Percentiles rank a stretch among this genome's conserved stretches.
These are phyloP conservation scores for Huntiella abstrusa DNA, from an alignment of 2,329 filamentous ascomycete species.

Conservation along the genomic window DNA sequence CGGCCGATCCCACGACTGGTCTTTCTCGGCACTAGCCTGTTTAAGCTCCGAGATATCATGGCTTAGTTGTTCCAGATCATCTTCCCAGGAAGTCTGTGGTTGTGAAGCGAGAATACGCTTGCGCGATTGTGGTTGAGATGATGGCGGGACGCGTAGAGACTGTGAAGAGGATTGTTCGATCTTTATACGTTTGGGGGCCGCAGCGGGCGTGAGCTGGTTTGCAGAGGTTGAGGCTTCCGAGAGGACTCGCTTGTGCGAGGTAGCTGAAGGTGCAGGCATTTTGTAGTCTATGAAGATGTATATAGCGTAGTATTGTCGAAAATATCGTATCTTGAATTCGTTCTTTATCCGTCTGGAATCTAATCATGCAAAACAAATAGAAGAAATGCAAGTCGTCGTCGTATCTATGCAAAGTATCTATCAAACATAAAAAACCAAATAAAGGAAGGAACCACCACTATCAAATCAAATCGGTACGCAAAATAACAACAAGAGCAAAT, in stretches of 20 bases:
- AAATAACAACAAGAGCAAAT: too few species aligned
- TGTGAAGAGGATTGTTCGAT: conserved; percentile 2
- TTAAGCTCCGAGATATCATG: conserved; percentile 80
- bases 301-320: not conserved
- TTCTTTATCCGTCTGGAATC: too few species aligned
- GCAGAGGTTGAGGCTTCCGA: not conserved
- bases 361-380: too few species aligned
- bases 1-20: conserved; percentile 71
- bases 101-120: conserved; percentile 55
- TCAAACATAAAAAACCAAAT: too few species aligned
- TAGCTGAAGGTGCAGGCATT: not conserved
- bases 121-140: conserved; percentile 31
- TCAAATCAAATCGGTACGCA: too few species aligned
- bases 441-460: too few species aligned
- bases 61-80: conserved; percentile 85
- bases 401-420: too few species aligned
- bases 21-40: conserved; percentile 73
- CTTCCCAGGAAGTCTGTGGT: conserved; percentile 80
- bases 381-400: too few species aligned
- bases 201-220: not conserved
- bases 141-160: conserved; percentile 14
- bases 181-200: conserved; percentile 2
- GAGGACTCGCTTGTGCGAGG: conserved; percentile 8
- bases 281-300: not conserved
- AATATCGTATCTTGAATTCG: too few species aligned